A percentile compares a stretch with the other conserved stretches of the same genome.
Evolutionary conservation across 108 stramenopile species (phyloP).

Genomic region (Cyclotella atomus): DNA sequence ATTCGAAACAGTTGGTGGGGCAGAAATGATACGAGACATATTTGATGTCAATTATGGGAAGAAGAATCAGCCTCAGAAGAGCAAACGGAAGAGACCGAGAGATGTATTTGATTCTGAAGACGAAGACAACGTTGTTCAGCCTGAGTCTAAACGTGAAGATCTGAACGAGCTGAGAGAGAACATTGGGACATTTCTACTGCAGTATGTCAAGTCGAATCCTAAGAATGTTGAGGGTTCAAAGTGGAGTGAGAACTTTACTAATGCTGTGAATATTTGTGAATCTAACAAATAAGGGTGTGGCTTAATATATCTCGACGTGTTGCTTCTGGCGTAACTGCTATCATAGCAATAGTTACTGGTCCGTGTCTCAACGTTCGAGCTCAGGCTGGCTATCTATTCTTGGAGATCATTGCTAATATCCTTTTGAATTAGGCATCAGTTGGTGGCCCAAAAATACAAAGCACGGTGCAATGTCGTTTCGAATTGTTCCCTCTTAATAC

Average conservation of each 20-base stretch:
- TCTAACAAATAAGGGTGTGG: too few relatives aligned
- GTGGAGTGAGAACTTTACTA: constrained; percentile 77
- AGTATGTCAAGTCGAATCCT: constrained; percentile 81
- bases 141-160: constrained; percentile 50
- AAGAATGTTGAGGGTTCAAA: constrained; percentile 78
- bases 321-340: too few relatives aligned
- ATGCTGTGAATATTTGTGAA: constrained; percentile 77
- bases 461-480: too few relatives aligned
- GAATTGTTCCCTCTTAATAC: too few relatives aligned
- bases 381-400: too few relatives aligned
- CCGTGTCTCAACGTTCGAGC: too few relatives aligned
- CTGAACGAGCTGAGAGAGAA: constrained; percentile 61
- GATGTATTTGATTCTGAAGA: constrained; percentile 40
- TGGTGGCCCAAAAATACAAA: too few relatives aligned
- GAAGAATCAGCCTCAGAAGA: neutral
- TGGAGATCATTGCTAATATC: too few relatives aligned
- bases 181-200: constrained; percentile 80
- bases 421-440: too few relatives aligned
- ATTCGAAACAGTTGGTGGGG: constrained; percentile 69
- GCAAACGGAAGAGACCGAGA: constrained; percentile 15
- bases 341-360: too few relatives aligned
- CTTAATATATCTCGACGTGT: too few relatives aligned
- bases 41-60: constrained; percentile 56
- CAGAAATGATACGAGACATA: constrained; percentile 48
- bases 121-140: constrained; percentile 26